Evolutionary conservation across 1,284 basidiomycete species (phyloP).

Genomic region (Schizophyllum amplum): DNA sequence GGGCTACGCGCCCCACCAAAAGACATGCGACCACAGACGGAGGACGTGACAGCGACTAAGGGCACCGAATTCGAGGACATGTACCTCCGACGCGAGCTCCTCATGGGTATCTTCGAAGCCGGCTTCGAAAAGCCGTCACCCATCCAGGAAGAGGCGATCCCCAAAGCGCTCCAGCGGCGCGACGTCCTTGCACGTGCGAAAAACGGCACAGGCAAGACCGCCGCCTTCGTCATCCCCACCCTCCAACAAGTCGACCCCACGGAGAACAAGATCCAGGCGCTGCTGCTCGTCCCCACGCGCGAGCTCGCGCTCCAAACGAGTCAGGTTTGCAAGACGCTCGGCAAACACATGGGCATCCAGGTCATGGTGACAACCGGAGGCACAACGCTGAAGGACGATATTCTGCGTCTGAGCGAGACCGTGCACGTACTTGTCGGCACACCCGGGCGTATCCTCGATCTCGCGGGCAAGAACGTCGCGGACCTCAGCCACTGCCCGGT

Average conservation of each 20-base stretch:
- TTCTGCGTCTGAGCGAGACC: constrained; percentile 82
- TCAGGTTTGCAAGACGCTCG: constrained; percentile 95
- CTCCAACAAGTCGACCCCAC: constrained; percentile 88
- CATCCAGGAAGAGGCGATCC: constrained; percentile 97
- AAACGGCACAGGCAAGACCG: constrained; percentile 93
- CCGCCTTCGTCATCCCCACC: constrained; percentile 96
- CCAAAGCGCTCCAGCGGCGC: constrained; percentile 78
- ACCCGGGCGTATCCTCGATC: constrained; percentile 92
- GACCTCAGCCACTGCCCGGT: constrained; percentile 92
- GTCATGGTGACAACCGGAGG: constrained; percentile 99
- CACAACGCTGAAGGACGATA: constrained; percentile 97
- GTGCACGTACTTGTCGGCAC: constrained; percentile 98
- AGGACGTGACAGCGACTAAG: constrained; percentile 89
- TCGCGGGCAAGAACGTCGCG: constrained; percentile 90
- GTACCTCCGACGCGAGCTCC: constrained; percentile 68
- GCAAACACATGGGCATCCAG: constrained; percentile 92
- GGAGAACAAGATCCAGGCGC: constrained; percentile 89
- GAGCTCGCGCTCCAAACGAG: constrained; percentile 94
- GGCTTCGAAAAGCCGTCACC: constrained; percentile 96
- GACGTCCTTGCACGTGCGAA: constrained; percentile 91
- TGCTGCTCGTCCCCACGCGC: constrained; percentile 90
- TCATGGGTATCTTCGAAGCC: constrained; percentile 95
- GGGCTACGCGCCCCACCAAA: constrained; percentile 82
- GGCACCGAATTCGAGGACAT: constrained; percentile 91
- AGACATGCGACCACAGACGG: constrained; percentile 88